Evolutionary conservation across 306 rosid species (phyloP).

Genomic region (Pueraria montana): DNA sequence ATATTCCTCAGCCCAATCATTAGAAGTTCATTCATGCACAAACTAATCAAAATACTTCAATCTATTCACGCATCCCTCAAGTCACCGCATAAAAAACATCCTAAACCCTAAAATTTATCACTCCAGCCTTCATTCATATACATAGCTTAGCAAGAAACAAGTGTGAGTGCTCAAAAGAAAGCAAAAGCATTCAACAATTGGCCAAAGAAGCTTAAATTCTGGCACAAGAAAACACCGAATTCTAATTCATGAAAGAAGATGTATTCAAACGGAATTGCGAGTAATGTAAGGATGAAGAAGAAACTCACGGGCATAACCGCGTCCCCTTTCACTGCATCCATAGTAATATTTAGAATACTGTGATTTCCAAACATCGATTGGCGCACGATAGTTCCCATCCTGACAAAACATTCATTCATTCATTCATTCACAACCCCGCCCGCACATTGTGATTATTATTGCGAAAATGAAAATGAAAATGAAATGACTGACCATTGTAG

Average conservation of each 20-base stretch:
- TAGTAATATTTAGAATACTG: constrained; percentile 71
- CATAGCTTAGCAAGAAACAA: constrained; percentile 15
- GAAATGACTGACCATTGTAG: constrained; percentile 61
- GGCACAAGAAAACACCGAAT: constrained; percentile 9
- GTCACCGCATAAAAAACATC: constrained; percentile 4
- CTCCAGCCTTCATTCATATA: neutral
- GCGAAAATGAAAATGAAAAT: neutral
- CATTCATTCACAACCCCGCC: neutral
- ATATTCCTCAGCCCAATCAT: constrained; percentile 12
- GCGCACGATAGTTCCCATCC: constrained; percentile 64
- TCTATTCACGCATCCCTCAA: neutral
- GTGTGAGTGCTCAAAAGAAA: neutral
- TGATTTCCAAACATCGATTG: constrained; percentile 88
- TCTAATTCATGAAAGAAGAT: neutral
- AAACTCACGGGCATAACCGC: constrained; percentile 71
- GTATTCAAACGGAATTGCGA: no score
- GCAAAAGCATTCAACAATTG: neutral
- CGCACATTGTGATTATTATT: neutral
- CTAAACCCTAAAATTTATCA: constrained; percentile 8
- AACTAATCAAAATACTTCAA: constrained; percentile 30
- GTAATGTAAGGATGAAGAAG: neutral
- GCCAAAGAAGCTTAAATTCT: neutral
- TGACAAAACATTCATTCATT: constrained; percentile 37
- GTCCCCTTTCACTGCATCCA: constrained; percentile 83
- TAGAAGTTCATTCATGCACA: neutral